Evolutionary conservation across 306 rosid species (phyloP).

Genomic region (Malus sylvestris): DNA sequence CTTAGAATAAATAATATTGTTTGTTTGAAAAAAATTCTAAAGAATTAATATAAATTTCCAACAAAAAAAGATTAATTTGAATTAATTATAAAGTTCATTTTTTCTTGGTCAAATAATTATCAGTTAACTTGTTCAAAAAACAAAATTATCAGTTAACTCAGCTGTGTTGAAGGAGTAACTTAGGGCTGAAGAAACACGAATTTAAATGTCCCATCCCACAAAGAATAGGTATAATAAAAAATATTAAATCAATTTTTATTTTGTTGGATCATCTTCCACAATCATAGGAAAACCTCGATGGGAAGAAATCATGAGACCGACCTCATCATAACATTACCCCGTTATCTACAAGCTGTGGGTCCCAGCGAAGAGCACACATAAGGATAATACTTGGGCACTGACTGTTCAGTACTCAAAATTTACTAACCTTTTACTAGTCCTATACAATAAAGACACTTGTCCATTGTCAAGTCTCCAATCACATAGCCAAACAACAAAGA

Average conservation of each 20-base stretch:
- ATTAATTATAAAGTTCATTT: no score
- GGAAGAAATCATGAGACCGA: neutral
- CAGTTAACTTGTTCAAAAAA: neutral
- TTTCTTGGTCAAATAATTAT: neutral
- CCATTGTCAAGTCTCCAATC: no score
- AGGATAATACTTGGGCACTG: no score
- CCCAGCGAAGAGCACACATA: neutral
- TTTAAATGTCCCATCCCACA: neutral
- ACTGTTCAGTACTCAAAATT: no score
- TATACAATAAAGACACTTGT: no score
- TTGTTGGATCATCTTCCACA: neutral
- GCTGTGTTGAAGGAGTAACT: neutral
- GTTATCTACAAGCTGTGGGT: neutral
- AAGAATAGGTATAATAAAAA: neutral
- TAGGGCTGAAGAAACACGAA: neutral
- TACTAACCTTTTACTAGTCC: no score
- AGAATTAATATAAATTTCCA: no score
- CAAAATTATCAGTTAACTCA: neutral
- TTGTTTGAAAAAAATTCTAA: no score
- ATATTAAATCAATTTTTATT: no score
- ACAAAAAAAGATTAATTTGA: no score
- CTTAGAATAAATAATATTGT: no score
- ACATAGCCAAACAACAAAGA: no score
- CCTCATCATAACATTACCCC: neutral
- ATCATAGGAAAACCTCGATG: neutral